Evolutionary conservation across 179 eudicot genomes (phyloP).

Genomic region (Sideroxylon spinosum): DNA sequence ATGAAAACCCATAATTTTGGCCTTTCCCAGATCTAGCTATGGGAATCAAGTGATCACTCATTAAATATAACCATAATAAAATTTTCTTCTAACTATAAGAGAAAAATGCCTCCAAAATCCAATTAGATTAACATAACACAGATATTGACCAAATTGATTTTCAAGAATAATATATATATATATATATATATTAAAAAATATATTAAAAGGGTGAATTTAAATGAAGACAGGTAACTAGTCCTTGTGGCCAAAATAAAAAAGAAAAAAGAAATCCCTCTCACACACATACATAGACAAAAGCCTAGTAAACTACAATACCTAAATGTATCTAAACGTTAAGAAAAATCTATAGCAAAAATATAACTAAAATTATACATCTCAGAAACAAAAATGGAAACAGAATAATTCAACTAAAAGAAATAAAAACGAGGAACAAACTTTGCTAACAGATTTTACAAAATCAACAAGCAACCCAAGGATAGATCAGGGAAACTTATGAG

Average conservation of each 20-base stretch:
- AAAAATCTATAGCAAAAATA: neutral
- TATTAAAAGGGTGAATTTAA: neutral
- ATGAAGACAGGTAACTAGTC: neutral
- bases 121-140: neutral
- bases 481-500: neutral
- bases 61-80: neutral
- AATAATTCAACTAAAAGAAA: neutral
- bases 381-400: neutral
- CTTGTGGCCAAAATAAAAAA: neutral
- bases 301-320: neutral
- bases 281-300: neutral
- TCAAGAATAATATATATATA: neutral
- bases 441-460: neutral
- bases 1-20: neutral
- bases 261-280: neutral
- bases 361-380: neutral
- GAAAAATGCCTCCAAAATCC: neutral
- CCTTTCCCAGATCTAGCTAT: neutral
- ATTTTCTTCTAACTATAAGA: neutral
- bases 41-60: neutral
- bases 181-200: neutral
- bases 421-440: neutral
- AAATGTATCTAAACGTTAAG: neutral
- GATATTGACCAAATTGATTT: neutral
- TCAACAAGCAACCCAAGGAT: neutral